Evolutionary conservation across 345 rosid species (phyloP).

Genomic region (Linum tenue): DNA sequence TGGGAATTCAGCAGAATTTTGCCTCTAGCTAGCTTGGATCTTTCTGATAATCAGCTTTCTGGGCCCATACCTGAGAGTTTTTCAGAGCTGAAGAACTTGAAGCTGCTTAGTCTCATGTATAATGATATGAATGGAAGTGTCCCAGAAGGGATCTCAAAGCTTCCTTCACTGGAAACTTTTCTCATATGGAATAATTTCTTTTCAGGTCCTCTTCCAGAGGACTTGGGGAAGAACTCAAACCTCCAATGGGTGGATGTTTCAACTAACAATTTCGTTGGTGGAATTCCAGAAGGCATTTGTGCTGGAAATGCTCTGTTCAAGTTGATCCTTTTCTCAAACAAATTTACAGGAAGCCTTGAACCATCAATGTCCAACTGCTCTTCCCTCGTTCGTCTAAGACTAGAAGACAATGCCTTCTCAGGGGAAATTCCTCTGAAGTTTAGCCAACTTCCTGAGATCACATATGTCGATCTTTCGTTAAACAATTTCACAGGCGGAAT

Average conservation of each 20-base stretch:
- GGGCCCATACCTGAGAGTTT: conserved; percentile 80
- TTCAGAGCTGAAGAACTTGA: conserved; percentile 57
- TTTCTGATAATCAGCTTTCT: conserved; percentile 64
- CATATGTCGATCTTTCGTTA: conserved; percentile 67
- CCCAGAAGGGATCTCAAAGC: conserved; percentile 58
- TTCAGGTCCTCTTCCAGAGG: conserved; percentile 65
- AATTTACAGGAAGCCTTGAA: conserved; percentile 51
- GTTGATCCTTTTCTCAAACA: conserved; percentile 73
- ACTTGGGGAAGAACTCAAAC: conserved; percentile 65
- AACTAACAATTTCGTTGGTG: conserved; percentile 62
- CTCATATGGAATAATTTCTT: conserved; percentile 83
- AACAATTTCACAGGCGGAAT: conserved; percentile 69
- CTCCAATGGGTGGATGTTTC: conserved; percentile 89
- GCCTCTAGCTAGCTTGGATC: conserved; percentile 65
- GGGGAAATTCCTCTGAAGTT: conserved; percentile 67
- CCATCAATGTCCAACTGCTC: conserved; percentile 68
- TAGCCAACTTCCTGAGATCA: conserved; percentile 46
- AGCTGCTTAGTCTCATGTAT: conserved; percentile 68
- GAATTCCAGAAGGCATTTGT: conserved; percentile 71
- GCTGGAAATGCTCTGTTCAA: conserved; percentile 57
- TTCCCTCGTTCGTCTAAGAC: conserved; percentile 69
- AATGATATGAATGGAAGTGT: conserved; percentile 80
- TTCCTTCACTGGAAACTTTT: conserved; percentile 70
- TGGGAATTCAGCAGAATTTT: conserved; percentile 51
- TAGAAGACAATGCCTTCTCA: conserved; percentile 77